phyloP scores from a whole-genome alignment of 192 early-diverging fungal species.

The Backusella parvicylindrica region DNA sequence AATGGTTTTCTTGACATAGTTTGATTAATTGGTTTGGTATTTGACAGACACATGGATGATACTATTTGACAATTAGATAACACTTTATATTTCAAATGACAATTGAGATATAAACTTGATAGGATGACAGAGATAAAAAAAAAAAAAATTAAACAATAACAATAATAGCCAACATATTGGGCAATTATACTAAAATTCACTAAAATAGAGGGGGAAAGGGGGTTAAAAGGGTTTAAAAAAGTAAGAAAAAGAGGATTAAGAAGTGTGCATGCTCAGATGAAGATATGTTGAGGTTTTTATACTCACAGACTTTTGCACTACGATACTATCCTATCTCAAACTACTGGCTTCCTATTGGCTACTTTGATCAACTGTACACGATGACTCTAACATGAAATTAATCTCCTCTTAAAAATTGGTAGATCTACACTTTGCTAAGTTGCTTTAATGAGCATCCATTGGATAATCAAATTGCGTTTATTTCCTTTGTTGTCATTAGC shows the following conservation, averaged over 20 bases:
- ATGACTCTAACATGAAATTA: not conserved
- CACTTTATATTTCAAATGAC: not conserved
- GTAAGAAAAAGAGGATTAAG: not conserved
- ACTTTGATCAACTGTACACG: not conserved
- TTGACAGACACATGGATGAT: conserved; percentile 7
- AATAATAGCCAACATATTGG: conserved; percentile 19
- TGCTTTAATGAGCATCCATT: not conserved
- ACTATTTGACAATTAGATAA: conserved; percentile 1
- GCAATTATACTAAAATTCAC: not conserved
- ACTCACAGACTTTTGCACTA: not conserved
- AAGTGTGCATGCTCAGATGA: not conserved
- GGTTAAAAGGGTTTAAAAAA: not conserved
- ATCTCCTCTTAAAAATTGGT: not conserved
- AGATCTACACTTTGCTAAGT: not conserved
- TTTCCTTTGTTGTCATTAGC: not conserved
- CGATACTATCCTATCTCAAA: not conserved
- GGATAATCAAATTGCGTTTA: conserved; percentile 3
- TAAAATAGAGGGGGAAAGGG: not conserved
- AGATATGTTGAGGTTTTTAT: not conserved
- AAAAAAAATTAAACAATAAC: conserved; percentile 15
- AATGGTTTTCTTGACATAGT: conserved; percentile 26
- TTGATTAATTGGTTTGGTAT: conserved; percentile 6
- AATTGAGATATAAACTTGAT: not conserved
- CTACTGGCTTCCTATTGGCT: not conserved
- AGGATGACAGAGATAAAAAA: not conserved